Conservation (phyloP, 2,329 filamentous ascomycete genomes). For the Lomentospora prolificans region DNA sequence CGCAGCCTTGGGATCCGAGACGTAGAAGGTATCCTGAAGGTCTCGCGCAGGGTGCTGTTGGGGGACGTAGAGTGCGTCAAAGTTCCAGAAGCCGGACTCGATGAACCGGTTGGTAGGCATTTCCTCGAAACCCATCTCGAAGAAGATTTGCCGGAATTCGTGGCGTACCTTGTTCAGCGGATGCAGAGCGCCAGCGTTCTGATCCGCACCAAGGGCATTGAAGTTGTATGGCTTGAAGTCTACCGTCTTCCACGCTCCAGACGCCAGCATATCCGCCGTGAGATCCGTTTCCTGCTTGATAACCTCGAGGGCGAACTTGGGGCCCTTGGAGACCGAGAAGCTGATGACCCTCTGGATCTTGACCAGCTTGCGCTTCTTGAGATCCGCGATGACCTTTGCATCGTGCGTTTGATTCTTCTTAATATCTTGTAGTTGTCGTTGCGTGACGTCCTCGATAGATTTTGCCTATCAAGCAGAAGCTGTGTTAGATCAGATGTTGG, state of each 20-base stretch:
- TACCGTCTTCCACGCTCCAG: conserved; percentile 83
- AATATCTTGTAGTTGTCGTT: conserved; percentile 65
- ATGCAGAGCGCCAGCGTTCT: conserved; percentile 51
- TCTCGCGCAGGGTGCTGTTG: conserved; percentile 97
- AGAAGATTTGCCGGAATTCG: conserved; percentile 97
- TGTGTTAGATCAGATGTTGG: conserved; percentile 2
- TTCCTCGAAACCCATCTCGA: conserved; percentile 97
- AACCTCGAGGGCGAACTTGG: conserved; percentile 82
- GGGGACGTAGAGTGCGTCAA: conserved; percentile 91
- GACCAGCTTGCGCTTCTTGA: conserved; percentile 88
- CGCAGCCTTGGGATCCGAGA: conserved; percentile 74
- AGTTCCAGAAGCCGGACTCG: conserved; percentile 98
- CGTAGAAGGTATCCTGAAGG: conserved; percentile 97
- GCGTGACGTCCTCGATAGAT: conserved; percentile 70
- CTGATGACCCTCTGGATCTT: conserved; percentile 73
- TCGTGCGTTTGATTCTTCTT: conserved; percentile 63
- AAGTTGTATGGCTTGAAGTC: conserved; percentile 74
- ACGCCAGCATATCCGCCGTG: conserved; percentile 83
- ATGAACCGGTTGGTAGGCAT: conserved; percentile 94
- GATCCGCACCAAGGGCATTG: conserved; percentile 58
- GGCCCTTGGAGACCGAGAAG: conserved; percentile 76
- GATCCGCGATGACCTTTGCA: conserved; percentile 64
- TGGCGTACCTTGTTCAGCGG: conserved; percentile 88
- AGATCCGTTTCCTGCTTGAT: conserved; percentile 90
- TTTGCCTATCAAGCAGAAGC: conserved; percentile 39